Evolutionary conservation across 768 basidiomycete genomes (phyloP).

Genomic region (Leccinum barrowsii): DNA sequence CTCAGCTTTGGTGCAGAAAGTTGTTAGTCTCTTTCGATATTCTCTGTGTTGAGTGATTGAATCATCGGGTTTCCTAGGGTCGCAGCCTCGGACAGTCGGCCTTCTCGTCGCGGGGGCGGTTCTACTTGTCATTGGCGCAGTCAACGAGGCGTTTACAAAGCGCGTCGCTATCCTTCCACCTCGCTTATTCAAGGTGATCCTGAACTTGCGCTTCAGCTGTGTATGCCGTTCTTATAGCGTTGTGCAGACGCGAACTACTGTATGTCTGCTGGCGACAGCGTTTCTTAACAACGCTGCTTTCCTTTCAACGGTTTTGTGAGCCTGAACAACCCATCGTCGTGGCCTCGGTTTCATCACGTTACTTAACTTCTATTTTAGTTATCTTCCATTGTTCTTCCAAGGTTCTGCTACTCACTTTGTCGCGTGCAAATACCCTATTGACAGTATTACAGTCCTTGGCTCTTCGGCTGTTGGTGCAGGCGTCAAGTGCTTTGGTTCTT

Average conservation of each 20-base stretch:
- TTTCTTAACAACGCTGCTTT: slow-evolving; percentile 65
- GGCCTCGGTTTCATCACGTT: too few species aligned
- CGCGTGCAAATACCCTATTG: neutral
- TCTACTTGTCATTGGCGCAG: slow-evolving; percentile 44
- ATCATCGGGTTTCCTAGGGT: slow-evolving; percentile 39
- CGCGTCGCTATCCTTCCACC: slow-evolving; percentile 72
- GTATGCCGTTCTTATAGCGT: neutral
- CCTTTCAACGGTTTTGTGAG: slow-evolving; percentile 40
- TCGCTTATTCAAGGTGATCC: slow-evolving; percentile 59
- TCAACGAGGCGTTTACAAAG: slow-evolving; percentile 60
- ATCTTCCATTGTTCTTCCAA: slow-evolving; percentile 76
- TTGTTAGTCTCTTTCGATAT: slow-evolving; percentile 43
- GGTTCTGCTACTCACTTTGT: slow-evolving; percentile 3
- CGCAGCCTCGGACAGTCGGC: slow-evolving; percentile 50
- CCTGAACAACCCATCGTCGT: neutral
- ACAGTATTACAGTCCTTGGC: slow-evolving; percentile 45
- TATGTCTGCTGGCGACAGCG: slow-evolving; percentile 49
- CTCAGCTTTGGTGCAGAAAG: slow-evolving; percentile 65
- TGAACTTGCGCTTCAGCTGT: neutral
- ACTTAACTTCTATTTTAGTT: slow-evolving; percentile 27
- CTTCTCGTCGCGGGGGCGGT: slow-evolving; percentile 52
- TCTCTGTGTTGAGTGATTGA: neutral
- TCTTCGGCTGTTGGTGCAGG: slow-evolving; percentile 70
- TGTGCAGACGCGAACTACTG: slow-evolving; percentile 63
- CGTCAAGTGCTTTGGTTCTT: slow-evolving; percentile 55